Evolutionary conservation across 192 early-diverging fungal species (phyloP).

Genomic region (Neocallimastix lanati): DNA sequence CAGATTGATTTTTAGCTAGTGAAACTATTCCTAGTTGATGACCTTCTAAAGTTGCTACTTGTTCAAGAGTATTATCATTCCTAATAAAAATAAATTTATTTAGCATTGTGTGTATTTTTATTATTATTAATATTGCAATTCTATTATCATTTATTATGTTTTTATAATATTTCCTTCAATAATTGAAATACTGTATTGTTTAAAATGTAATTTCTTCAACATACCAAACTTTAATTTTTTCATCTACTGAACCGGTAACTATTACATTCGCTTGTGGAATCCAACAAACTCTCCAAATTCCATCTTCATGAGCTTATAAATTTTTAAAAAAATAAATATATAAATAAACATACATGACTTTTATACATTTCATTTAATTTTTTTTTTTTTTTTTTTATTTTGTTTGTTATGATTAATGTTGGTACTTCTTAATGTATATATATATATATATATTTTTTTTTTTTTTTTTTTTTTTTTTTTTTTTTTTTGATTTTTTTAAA

Average conservation of each 20-base stretch:
- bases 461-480: no score
- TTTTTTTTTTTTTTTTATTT: no score
- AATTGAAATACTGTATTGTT: no score
- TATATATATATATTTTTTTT: no score
- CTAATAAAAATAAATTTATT: slow-evolving; percentile 12
- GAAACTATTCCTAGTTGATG: slow-evolving; percentile 65
- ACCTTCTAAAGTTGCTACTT: slow-evolving; percentile 38
- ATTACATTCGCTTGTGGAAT: slow-evolving; percentile 40
- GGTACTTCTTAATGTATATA: no score
- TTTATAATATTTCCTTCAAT: no score
- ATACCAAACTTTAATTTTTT: slow-evolving; percentile 62
- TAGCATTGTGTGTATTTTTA: neutral
- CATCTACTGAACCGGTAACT: slow-evolving; percentile 58
- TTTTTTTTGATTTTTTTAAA: no score
- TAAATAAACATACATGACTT: no score
- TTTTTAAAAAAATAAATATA: neutral
- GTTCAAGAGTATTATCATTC: slow-evolving; percentile 34
- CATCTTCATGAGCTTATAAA: slow-evolving; percentile 52
- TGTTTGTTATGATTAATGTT: no score
- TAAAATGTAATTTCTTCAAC: slow-evolving; percentile 1
- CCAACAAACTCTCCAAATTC: slow-evolving; percentile 73
- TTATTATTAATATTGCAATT: neutral
- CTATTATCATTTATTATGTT: neutral
- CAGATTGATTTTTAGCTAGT: slow-evolving; percentile 37
- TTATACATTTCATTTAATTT: no score